Evolutionary conservation across 2,329 filamentous ascomycete genomes (phyloP).

Genomic region (Cryphonectria carpinicola): DNA sequence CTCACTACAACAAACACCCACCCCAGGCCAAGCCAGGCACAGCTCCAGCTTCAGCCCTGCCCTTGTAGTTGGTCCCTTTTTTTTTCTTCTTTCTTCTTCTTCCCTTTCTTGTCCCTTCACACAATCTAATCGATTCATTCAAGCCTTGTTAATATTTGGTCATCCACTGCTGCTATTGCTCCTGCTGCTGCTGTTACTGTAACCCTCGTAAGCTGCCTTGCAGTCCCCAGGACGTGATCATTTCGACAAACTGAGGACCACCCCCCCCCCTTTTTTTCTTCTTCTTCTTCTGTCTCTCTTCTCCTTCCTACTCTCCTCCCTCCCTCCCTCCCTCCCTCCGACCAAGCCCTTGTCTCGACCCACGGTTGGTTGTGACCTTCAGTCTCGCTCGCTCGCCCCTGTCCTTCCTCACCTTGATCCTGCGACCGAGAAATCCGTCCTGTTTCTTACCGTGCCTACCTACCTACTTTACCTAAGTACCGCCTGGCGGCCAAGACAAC

Average conservation of each 20-base stretch:
- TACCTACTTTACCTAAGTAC: background rate
- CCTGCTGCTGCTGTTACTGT: background rate
- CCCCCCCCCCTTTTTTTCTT: background rate
- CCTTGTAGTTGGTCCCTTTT: background rate
- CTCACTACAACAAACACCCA: background rate
- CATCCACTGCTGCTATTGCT: background rate
- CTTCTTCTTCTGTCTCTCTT: background rate
- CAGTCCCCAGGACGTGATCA: background rate
- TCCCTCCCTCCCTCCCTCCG: background rate
- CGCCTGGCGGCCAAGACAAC: background rate
- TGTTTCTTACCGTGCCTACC: background rate
- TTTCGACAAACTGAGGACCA: background rate
- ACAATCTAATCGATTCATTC: slow-evolving; percentile 1
- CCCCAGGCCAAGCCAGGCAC: slow-evolving; percentile 1
- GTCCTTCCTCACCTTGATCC: background rate
- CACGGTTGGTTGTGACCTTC: background rate
- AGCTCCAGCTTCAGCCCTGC: background rate
- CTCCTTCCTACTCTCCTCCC: background rate
- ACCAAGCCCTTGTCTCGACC: background rate
- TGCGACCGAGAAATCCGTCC: background rate
- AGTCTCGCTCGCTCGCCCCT: background rate
- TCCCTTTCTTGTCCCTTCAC: background rate
- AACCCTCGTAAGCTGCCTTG: background rate
- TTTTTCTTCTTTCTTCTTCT: background rate
- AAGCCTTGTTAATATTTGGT: background rate